Evolutionary conservation across 148 eudicot species (phyloP), one percentile per base, ranked within the genome.

Genomic region (Silene uniflora): DNA sequence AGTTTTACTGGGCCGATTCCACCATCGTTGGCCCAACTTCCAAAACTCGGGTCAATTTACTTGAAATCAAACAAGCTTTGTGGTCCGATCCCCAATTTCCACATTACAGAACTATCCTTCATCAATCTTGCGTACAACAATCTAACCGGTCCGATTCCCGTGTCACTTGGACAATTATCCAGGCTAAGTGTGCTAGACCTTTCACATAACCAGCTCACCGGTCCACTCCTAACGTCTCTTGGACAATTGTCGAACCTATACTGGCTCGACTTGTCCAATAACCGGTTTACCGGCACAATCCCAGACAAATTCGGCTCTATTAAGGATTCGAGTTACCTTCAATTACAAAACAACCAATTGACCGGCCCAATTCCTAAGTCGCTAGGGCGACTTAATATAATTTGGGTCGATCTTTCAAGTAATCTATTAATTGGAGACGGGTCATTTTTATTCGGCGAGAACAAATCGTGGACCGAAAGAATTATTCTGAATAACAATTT

Each of bases 251-350:
- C 73, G 73, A 71, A 62, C 61, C 21, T 71, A 24, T 71, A 71
- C 29, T 71, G 73, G 73, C 73, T 71, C 42, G 73, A 71, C 73
- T 10, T 71, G 62, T 71, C 73, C 44, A 71, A 71, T 25, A 71
- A 71, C 10, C 42, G 21, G 12, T 71, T 71, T 14, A 71, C 5
- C 3, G 73, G 73, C 1, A 2, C 62, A 8, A 54, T 71, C 42
- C 73, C 73, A 25, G 17, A 6, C 2, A 25, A 11, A 11, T 54
- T 52, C 2, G 62, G 62, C 12, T 54, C 61, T 0, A 24, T 71
- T 7, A 25, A 25, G 21, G 44, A 71, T 39, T 52, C 44, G 13
- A 54, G 61, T 54, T 71, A 71, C 44, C 73, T 71, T 0, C 73
- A 71, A 25, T 25, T 71, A 54, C 73, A 71, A 71, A 71, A 71